Evolutionary conservation across 176 grass and related monocot species (phyloP).

Genomic region (Typha latifolia): DNA sequence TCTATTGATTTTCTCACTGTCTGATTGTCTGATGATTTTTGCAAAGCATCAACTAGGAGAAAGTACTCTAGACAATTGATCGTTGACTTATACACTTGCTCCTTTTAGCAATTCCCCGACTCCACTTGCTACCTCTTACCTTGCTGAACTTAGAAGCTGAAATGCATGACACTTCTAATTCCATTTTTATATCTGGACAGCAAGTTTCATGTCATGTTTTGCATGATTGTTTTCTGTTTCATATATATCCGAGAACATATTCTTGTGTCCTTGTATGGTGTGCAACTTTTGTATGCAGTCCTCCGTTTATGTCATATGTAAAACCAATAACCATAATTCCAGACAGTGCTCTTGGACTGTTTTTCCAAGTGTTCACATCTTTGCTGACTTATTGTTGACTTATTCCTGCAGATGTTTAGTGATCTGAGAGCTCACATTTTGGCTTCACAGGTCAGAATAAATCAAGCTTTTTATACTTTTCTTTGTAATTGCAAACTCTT

Average conservation of each 20-base stretch:
- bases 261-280: not conserved
- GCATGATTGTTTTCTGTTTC: not conserved
- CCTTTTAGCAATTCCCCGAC: too few species aligned
- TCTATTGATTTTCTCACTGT: too few species aligned
- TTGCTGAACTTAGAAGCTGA: too few species aligned
- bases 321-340: not conserved
- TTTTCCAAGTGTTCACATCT: conserved; percentile 2
- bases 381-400: conserved; percentile 15
- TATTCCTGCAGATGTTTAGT: conserved; percentile 65
- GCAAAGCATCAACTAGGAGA: too few species aligned
- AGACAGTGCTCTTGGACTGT: not conserved
- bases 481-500: not conserved
- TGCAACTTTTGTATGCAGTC: not conserved
- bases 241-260: not conserved
- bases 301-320: not conserved
- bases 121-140: too few species aligned
- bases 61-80: too few species aligned
- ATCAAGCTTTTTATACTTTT: not conserved
- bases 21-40: too few species aligned
- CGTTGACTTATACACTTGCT: too few species aligned
- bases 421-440: conserved; percentile 84
- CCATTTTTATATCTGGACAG: too few species aligned
- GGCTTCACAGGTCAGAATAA: conserved; percentile 74
- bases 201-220: not conserved
- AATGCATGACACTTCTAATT: too few species aligned